Evolutionary conservation across 2,329 filamentous ascomycete genomes (phyloP).

Genomic region (Fusarium anthophilum): DNA sequence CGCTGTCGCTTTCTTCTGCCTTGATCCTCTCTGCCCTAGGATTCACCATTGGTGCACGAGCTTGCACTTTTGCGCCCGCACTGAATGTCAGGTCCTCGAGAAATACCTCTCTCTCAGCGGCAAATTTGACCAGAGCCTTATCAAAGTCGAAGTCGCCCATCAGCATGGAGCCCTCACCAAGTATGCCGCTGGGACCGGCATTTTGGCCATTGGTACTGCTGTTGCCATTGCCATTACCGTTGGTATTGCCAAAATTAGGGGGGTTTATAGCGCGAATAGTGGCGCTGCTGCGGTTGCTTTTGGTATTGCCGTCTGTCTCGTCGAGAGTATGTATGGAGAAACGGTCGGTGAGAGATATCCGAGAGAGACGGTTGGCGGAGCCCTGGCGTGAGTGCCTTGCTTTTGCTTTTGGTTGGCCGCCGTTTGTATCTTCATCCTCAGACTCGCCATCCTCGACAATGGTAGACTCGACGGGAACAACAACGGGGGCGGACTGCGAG

Average conservation of each 20-base stretch:
- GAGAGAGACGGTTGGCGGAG: conserved; percentile 68
- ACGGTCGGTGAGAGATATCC: conserved; percentile 59
- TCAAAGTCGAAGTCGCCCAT: conserved; percentile 89
- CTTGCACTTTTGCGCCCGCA: conserved; percentile 80
- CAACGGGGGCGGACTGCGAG: conserved; percentile 38
- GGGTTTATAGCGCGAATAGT: conserved; percentile 64
- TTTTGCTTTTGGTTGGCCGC: conserved; percentile 38
- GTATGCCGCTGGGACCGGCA: conserved; percentile 35
- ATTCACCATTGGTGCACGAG: conserved; percentile 76
- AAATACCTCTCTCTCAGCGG: conserved; percentile 93
- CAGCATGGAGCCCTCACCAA: conserved; percentile 48
- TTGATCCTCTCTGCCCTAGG: conserved; percentile 85
- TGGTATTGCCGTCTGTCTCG: conserved; percentile 66
- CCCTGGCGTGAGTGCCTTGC: conserved; percentile 68
- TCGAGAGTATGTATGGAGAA: conserved; percentile 66
- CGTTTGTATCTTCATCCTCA: conserved; percentile 52
- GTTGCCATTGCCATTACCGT: conserved; percentile 34
- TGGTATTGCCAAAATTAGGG: conserved; percentile 38
- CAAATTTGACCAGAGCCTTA: conserved; percentile 91
- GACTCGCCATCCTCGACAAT: conserved; percentile 72
- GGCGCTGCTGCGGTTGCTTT: conserved; percentile 72
- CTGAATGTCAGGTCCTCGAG: conserved; percentile 90
- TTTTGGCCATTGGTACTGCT: conserved; percentile 26
- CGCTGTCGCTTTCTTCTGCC: conserved; percentile 71
- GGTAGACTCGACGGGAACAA: conserved; percentile 60